phyloP scores from a whole-genome alignment of 2,329 filamentous ascomycete genomes.

The Reticulascus tulasneorum region DNA sequence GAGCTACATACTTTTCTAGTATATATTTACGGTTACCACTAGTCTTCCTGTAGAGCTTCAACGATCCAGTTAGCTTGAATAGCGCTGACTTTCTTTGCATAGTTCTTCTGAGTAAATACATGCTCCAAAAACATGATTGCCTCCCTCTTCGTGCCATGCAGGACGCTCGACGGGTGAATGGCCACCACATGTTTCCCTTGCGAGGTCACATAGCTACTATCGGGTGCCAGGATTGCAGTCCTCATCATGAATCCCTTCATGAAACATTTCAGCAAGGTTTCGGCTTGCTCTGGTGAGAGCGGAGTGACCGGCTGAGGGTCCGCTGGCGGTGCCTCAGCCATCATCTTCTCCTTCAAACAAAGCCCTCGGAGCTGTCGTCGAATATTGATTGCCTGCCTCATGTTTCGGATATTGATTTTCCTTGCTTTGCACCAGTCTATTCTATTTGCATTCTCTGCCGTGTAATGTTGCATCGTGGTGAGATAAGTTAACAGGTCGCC shows the following conservation, averaged over 20 bases:
- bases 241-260: constrained; percentile 57
- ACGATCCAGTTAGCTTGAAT: constrained; percentile 58
- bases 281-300: constrained; percentile 49
- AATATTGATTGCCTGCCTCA: constrained; percentile 60
- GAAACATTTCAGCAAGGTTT: constrained; percentile 56
- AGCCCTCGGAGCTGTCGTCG: constrained; percentile 57
- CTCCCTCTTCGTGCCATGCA: constrained; percentile 60
- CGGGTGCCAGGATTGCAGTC: constrained; percentile 57
- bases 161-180: constrained; percentile 59
- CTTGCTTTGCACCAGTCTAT: constrained; percentile 55
- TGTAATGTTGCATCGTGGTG: constrained; percentile 59
- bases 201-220: constrained; percentile 57
- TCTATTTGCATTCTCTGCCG: constrained; percentile 51
- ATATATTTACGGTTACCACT: too few species aligned
- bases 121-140: constrained; percentile 67
- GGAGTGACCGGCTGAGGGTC: constrained; percentile 56
- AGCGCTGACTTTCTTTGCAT: constrained; percentile 62
- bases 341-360: constrained; percentile 48
- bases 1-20: neutral
- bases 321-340: constrained; percentile 38
- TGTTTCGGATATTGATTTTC: constrained; percentile 55
- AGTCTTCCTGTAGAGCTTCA: constrained; percentile 37
- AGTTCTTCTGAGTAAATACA: constrained; percentile 63
- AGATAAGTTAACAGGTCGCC: constrained; percentile 64
- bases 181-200: constrained; percentile 57